Percentiles rank a stretch among this genome's conserved stretches.
phyloP scores from a whole-genome alignment of 2,329 filamentous ascomycete species.

The Penicillium sp. region DNA sequence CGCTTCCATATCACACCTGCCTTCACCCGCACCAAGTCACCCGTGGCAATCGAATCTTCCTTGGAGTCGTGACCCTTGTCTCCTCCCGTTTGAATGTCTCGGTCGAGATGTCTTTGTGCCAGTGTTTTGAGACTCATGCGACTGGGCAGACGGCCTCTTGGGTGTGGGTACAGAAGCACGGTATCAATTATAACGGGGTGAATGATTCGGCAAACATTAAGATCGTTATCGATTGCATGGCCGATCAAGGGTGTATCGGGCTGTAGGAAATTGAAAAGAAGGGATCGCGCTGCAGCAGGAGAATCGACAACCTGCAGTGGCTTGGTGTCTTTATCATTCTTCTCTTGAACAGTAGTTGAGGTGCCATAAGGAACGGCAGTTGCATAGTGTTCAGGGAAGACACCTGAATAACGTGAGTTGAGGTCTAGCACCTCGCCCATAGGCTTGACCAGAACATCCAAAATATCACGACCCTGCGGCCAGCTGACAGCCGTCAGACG shows the following conservation, averaged over 20 bases:
- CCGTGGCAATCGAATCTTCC: constrained; percentile 87
- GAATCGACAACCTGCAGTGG: constrained; percentile 72
- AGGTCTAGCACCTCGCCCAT: constrained; percentile 83
- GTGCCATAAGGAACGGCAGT: constrained; percentile 61
- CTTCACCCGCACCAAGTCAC: constrained; percentile 75
- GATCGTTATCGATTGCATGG: constrained; percentile 92
- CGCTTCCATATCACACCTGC: constrained; percentile 69
- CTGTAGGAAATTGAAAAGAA: constrained; percentile 74
- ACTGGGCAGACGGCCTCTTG: constrained; percentile 67
- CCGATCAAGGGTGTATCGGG: constrained; percentile 83
- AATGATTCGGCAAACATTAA: constrained; percentile 80
- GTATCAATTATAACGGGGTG: constrained; percentile 87
- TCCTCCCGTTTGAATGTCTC: constrained; percentile 74
- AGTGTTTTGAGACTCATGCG: constrained; percentile 77
- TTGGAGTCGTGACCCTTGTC: constrained; percentile 79
- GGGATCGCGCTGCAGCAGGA: constrained; percentile 69
- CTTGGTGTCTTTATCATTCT: constrained; percentile 21
- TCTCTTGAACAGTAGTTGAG: constrained; percentile 26
- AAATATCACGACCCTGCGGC: constrained; percentile 71
- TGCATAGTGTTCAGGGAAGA: constrained; percentile 74
- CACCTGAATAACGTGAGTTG: constrained; percentile 89
- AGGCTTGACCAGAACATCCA: constrained; percentile 84
- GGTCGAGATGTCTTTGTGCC: constrained; percentile 66
- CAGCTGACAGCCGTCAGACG: constrained; percentile 86
- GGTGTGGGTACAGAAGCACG: constrained; percentile 78